Conservation (phyloP, 306 rosid genomes). For the Arachis hypogaea region DNA sequence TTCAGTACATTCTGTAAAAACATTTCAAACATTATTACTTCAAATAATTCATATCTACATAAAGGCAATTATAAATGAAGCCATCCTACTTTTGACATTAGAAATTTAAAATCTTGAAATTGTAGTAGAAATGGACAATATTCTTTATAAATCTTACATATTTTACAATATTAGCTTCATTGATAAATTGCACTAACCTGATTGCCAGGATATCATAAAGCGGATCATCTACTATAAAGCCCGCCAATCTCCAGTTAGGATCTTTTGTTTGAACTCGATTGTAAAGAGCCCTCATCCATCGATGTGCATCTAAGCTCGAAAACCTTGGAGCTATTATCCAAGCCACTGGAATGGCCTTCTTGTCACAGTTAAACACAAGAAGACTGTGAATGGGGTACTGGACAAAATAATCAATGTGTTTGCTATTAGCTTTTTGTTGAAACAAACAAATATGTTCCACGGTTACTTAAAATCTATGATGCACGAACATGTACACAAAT, state of each 20-base stretch:
- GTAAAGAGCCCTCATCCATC: slow-evolving; percentile 95
- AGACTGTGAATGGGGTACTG: slow-evolving; percentile 89
- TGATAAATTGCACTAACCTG: slow-evolving; percentile 55
- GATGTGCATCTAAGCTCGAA: slow-evolving; percentile 65
- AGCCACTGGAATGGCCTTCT: slow-evolving; percentile 91
- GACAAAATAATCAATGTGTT: slow-evolving; percentile 42
- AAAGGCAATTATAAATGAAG: slow-evolving; percentile 21
- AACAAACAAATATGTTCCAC: slow-evolving; percentile 23
- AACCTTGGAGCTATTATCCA: slow-evolving; percentile 81
- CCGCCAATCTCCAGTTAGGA: slow-evolving; percentile 85
- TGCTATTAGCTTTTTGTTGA: slow-evolving; percentile 44
- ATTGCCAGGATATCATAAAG: slow-evolving; percentile 68
- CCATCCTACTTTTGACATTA: slow-evolving; percentile 2
- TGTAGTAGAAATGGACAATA: slow-evolving; percentile 14
- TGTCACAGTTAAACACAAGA: slow-evolving; percentile 87
- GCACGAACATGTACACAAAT: too few relatives aligned
- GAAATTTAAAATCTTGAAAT: neutral
- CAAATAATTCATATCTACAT: slow-evolving; percentile 26
- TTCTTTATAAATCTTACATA: slow-evolving; percentile 1
- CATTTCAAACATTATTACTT: slow-evolving; percentile 14
- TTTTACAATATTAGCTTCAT: slow-evolving; percentile 19
- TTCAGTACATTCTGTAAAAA: slow-evolving; percentile 12
- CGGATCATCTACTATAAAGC: slow-evolving; percentile 90
- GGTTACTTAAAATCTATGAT: slow-evolving; percentile 11
- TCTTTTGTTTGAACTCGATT: slow-evolving; percentile 83